Conservation (phyloP, 352 stramenopile genomes). For the Thraustochytrium sp. region DNA sequence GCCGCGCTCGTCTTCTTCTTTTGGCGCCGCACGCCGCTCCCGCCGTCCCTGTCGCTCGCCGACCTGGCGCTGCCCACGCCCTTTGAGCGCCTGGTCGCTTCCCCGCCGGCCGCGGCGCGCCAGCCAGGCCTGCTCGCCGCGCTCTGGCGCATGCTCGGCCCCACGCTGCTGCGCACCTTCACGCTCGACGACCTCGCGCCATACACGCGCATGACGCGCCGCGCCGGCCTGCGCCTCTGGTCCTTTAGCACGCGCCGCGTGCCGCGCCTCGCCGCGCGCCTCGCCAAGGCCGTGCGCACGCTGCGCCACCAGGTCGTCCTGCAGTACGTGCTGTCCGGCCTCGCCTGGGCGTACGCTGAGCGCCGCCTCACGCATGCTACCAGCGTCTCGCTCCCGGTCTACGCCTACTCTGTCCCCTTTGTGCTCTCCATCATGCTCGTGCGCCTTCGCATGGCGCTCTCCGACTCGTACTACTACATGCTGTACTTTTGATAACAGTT, state of each 20-base stretch:
- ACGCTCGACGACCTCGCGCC: not conserved
- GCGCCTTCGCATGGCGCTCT: slow-evolving; percentile 24
- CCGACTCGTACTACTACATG: slow-evolving; percentile 35
- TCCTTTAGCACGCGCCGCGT: not conserved
- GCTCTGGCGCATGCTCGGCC: not conserved
- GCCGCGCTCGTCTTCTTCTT: not conserved
- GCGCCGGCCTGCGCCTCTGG: not conserved
- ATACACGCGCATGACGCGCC: slow-evolving; percentile 16
- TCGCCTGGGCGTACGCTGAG: not conserved
- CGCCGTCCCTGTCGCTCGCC: not conserved
- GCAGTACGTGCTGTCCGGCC: slow-evolving; percentile 6
- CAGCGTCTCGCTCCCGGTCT: not conserved
- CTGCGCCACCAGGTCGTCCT: not conserved
- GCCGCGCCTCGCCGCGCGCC: not conserved
- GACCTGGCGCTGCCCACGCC: not conserved
- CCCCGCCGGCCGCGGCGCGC: not conserved
- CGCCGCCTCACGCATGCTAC: not conserved
- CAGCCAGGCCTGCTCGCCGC: not conserved
- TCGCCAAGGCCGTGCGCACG: not conserved
- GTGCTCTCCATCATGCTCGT: slow-evolving; percentile 34
- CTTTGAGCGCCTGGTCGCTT: not conserved
- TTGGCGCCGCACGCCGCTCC: not conserved
- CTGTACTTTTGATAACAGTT: slow-evolving; percentile 11
- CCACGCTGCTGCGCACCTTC: not conserved
- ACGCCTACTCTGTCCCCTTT: slow-evolving; percentile 41